Percentiles rank a stretch among this genome's conserved stretches.
phyloP scores from a whole-genome alignment of 768 basidiomycete genomes.

The Lactarius deliciosus region DNA sequence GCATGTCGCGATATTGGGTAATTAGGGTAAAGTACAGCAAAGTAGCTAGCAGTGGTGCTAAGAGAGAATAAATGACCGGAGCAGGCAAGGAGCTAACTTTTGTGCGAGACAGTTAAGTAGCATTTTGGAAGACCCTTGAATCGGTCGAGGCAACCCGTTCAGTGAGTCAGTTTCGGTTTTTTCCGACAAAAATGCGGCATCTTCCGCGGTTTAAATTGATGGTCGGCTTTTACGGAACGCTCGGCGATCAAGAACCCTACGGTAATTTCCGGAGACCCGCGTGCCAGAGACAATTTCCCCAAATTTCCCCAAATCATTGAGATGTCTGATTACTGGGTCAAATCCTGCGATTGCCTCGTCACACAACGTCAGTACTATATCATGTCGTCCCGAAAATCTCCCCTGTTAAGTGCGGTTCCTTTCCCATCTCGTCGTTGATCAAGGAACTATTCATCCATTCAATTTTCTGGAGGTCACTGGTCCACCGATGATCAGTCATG shows the following conservation, averaged over 20 bases:
- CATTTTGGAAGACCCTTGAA: conserved; percentile 15
- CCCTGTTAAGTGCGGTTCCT: not conserved
- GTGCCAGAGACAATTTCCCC: not conserved
- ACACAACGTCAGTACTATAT: not conserved
- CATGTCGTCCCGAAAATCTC: not conserved
- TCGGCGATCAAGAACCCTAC: conserved; percentile 27
- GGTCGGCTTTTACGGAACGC: conserved; percentile 28
- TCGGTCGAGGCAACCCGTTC: conserved; percentile 6
- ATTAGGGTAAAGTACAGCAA: not conserved
- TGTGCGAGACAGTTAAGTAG: conserved; percentile 22
- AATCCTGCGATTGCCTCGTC: not conserved
- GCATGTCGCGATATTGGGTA: conserved; percentile 2
- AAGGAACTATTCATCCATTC: not conserved
- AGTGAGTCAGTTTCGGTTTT: conserved; percentile 17
- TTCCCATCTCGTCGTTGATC: not conserved
- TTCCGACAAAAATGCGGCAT: conserved; percentile 11
- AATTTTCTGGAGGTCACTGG: not conserved
- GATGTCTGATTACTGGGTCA: not conserved
- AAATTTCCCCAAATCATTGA: not conserved
- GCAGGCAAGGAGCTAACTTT: conserved; percentile 10
- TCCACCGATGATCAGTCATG: conserved; percentile 14
- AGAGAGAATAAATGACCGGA: conserved; percentile 8
- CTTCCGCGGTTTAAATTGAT: conserved; percentile 15
- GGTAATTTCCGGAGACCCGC: conserved; percentile 15
- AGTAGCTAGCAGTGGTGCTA: not conserved